phyloP scores from a whole-genome alignment of 2,329 filamentous ascomycete genomes.

The Aspergillus pseudotamarii region DNA sequence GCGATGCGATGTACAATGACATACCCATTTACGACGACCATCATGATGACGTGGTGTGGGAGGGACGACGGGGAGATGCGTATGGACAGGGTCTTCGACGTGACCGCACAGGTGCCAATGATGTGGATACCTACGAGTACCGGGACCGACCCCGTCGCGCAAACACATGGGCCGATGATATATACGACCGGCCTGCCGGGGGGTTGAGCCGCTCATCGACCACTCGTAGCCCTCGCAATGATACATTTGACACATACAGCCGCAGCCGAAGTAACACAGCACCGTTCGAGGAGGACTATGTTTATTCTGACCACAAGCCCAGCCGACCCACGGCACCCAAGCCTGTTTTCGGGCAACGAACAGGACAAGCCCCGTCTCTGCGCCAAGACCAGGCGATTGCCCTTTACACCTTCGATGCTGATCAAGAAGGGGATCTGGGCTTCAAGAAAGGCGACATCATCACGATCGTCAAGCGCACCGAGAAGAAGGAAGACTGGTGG shows the following conservation, averaged over 20 bases:
- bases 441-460: constrained; percentile 99
- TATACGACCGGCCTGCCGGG: constrained; percentile 47
- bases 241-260: constrained; percentile 34
- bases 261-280: constrained; percentile 42
- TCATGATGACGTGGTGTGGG: constrained; percentile 83
- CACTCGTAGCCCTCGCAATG: constrained; percentile 30
- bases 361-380: constrained; percentile 40
- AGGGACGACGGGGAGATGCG: constrained; percentile 70
- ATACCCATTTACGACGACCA: constrained; percentile 82
- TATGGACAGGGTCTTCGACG: constrained; percentile 67
- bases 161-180: constrained; percentile 54
- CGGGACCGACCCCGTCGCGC: constrained; percentile 53
- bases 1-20: constrained; percentile 87
- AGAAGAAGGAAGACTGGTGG: constrained; percentile 97
- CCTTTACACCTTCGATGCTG: constrained; percentile 90
- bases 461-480: constrained; percentile 90
- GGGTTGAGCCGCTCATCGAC: constrained; percentile 39
- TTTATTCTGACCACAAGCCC: constrained; percentile 65
- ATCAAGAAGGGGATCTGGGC: constrained; percentile 86
- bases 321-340: constrained; percentile 85
- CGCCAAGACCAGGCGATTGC: constrained; percentile 81
- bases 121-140: constrained; percentile 58
- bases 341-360: constrained; percentile 69
- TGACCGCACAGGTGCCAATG: constrained; percentile 56
- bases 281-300: constrained; percentile 52